Percentiles rank a stretch among this genome's conserved stretches.
phyloP scores from a whole-genome alignment of 257 asterid genomes.

The Solanum tarapatanum region DNA sequence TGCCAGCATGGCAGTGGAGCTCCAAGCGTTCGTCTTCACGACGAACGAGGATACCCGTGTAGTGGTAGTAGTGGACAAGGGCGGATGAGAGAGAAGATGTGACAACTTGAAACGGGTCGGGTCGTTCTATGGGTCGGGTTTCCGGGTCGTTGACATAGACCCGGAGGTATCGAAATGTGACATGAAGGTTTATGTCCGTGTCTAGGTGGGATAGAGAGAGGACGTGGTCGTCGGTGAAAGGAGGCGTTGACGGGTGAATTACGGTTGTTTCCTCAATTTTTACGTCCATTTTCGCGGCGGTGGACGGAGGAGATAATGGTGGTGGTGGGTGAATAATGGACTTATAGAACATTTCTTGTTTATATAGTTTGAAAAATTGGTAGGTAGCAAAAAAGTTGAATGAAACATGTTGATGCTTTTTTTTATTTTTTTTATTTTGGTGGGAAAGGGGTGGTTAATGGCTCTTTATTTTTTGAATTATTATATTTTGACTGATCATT shows the following conservation, averaged over 20 bases:
- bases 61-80: conserved; percentile 33
- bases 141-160: neutral
- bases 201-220: neutral
- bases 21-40: conserved; percentile 40
- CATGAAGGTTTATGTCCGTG: neutral
- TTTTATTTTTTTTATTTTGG: neutral
- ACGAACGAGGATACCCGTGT: conserved; percentile 32
- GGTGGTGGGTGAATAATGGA: neutral
- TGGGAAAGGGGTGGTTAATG: neutral
- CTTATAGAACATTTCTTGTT: neutral
- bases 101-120: conserved; percentile 46
- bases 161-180: neutral
- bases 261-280: neutral
- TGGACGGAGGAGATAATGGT: neutral
- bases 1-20: conserved; percentile 32
- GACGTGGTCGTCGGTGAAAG: neutral
- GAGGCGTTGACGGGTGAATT: neutral
- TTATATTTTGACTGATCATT: neutral
- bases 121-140: neutral
- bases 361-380: neutral
- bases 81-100: conserved; percentile 40
- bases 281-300: neutral
- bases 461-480: neutral
- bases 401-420: neutral
- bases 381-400: neutral